Base-by-base conservation (phyloP, 192 early-diverging fungal species). In the Pilobolus umbonatus region DNA sequence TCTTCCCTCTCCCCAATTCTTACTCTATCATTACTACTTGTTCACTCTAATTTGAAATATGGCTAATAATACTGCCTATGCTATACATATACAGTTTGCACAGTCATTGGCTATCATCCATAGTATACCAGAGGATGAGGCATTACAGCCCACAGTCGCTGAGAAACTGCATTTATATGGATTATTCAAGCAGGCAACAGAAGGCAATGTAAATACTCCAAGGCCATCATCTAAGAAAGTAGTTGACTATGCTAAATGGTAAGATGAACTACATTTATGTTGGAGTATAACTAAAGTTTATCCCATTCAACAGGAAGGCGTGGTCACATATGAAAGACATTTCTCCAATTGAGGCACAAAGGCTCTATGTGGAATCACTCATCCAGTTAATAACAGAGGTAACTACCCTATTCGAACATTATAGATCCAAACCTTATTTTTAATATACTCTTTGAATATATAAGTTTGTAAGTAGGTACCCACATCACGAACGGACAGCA, bases 151-250 rank as follows among this genome's bases (percentile, higher is more conserved):
- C 21, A 42, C 46, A 30, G 39, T 55, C 26, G 39, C 60, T 7
- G 67, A 68, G 36, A 68, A 62, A 46, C 40, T 68, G n/a, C 61
- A 68, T 26, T 43, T 68, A 1, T 68, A 68, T 30, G 60, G 67
- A 22, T 44, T 68, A 38, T 68, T 62, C 30, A 68, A 62, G 31
- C 67, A 68, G 38, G 60, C 60, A 22, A 57, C 67, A 9, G 44
- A 50, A 25, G 67, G 67, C 8, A 56, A 62, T 12, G 57, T 56
- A 2, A 47, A 50, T 48, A 45, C 30, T 3, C 49, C 61, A 22
- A 50, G 40, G 31, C 67, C 67, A 32, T 54, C 61, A 30, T 52
- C 61, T 10, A 52, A 51, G 32, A 29, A 63, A 30, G 32, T 54
- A 10, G 42, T 62, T 0, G 50, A 63, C 35, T 64, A 53, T 46